These are phyloP conservation scores for Cyberlindnera subsufficiens DNA, from an alignment of 805 yeast species.

Conservation along the genomic window DNA sequence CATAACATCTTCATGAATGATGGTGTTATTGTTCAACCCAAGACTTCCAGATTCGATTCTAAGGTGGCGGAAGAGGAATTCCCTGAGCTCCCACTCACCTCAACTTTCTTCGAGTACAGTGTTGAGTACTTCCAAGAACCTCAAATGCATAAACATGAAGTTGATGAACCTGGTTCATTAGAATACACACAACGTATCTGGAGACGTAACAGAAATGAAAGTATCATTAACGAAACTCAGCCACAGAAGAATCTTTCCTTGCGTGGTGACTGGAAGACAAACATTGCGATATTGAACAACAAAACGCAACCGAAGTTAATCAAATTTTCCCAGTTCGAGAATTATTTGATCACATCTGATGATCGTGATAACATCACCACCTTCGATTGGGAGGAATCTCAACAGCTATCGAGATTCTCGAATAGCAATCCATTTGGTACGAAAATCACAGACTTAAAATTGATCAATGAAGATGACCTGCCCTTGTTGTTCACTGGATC, in stretches of 20 bases:
- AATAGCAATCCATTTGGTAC: constrained; percentile 87
- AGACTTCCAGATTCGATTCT: constrained; percentile 46
- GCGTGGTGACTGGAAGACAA: constrained; percentile 79
- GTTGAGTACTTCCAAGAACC: constrained; percentile 95
- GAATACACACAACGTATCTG: constrained; percentile 78
- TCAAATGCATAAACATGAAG: constrained; percentile 77
- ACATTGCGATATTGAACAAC: constrained; percentile 54
- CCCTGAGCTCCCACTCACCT: constrained; percentile 43
- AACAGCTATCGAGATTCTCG: constrained; percentile 61
- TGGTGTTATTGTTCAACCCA: constrained; percentile 45
- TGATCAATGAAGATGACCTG: constrained; percentile 87
- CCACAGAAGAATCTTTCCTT: constrained; percentile 80
- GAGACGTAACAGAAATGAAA: constrained; percentile 87
- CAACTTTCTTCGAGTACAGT: constrained; percentile 67
- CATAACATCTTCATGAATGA: constrained; percentile 10
- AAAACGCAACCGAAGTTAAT: constrained; percentile 75
- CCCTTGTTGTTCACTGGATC: constrained; percentile 85
- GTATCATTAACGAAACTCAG: constrained; percentile 82
- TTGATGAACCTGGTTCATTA: constrained; percentile 88
- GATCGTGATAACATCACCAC: constrained; percentile 78
- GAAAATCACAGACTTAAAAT: constrained; percentile 77
- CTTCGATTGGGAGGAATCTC: constrained; percentile 77
- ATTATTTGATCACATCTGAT: constrained; percentile 71
- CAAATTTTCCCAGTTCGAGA: constrained; percentile 86
- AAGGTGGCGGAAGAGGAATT: constrained; percentile 17